Conservation (phyloP, 768 basidiomycete species). For the Amanita muscaria region DNA sequence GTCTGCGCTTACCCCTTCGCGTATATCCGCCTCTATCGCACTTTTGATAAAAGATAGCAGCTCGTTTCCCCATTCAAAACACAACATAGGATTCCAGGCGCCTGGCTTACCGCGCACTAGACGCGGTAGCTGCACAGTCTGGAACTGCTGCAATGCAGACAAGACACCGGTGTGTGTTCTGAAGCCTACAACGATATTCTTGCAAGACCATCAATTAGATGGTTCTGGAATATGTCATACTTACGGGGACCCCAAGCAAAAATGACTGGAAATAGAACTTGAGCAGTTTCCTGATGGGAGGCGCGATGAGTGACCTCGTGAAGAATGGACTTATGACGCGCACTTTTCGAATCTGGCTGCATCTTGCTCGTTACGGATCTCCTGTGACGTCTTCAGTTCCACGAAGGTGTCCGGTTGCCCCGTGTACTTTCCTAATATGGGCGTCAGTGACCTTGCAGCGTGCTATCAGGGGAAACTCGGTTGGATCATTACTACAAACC, state of each 20-base stretch:
- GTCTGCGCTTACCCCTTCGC: slow-evolving; percentile 15
- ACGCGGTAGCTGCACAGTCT: slow-evolving; percentile 73
- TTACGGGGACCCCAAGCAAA: slow-evolving; percentile 81
- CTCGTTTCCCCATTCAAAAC: slow-evolving; percentile 63
- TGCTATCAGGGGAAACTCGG: slow-evolving; percentile 4
- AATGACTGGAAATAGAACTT: slow-evolving; percentile 92
- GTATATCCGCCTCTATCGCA: slow-evolving; percentile 13
- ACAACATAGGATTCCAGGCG: slow-evolving; percentile 71
- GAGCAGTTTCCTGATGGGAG: slow-evolving; percentile 76
- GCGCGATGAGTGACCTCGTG: too few species aligned
- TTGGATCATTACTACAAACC: slow-evolving; percentile 32
- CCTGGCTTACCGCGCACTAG: slow-evolving; percentile 64
- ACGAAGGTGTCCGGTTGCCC: slow-evolving; percentile 63
- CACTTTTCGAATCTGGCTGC: slow-evolving; percentile 76
- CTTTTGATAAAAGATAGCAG: slow-evolving; percentile 50
- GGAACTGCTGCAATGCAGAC: slow-evolving; percentile 58
- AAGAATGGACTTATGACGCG: slow-evolving; percentile 12
- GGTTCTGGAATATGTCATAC: slow-evolving; percentile 19
- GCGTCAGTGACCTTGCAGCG: slow-evolving; percentile 11
- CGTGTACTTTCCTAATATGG: slow-evolving; percentile 43
- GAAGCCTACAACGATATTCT: slow-evolving; percentile 87
- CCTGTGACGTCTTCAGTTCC: slow-evolving; percentile 80
- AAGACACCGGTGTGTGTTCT: slow-evolving; percentile 69
- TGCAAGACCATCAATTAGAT: slow-evolving; percentile 1
- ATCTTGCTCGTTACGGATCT: slow-evolving; percentile 56